Conservation (phyloP, 768 basidiomycete species). For the Trametes sanguinea region DNA sequence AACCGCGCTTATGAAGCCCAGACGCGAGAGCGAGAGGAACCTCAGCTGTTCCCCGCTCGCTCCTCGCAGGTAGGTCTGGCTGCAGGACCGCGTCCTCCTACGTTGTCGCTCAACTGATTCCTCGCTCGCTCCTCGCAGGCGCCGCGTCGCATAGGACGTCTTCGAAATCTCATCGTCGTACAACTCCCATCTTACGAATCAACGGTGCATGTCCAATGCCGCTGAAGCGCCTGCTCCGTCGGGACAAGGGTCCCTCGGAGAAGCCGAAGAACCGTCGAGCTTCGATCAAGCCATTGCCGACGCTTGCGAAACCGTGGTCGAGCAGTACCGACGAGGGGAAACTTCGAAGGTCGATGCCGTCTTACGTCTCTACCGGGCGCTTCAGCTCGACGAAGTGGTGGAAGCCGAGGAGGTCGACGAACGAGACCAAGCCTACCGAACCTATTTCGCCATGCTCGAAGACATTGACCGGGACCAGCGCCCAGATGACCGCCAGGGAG, state of each 20-base stretch:
- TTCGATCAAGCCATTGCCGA: not conserved
- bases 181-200: not conserved
- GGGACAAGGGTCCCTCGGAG: not conserved
- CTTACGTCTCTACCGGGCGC: not conserved
- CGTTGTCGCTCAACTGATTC: not conserved
- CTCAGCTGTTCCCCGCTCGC: too few species aligned
- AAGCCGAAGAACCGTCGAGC: not conserved
- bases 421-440: not conserved
- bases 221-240: not conserved
- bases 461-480: not conserved
- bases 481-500: not conserved
- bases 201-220: not conserved
- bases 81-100: not conserved
- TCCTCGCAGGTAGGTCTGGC: not conserved
- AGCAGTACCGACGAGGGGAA: not conserved
- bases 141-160: not conserved
- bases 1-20: too few species aligned
- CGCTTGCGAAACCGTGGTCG: not conserved
- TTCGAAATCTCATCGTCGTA: not conserved
- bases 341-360: not conserved
- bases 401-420: not conserved
- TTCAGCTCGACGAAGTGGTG: not conserved
- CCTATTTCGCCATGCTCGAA: constrained; percentile 3
- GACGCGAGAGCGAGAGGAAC: too few species aligned
- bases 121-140: not conserved